Evolutionary conservation across 2,329 filamentous ascomycete genomes (phyloP).

Genomic region (Colletotrichum eremochloae): DNA sequence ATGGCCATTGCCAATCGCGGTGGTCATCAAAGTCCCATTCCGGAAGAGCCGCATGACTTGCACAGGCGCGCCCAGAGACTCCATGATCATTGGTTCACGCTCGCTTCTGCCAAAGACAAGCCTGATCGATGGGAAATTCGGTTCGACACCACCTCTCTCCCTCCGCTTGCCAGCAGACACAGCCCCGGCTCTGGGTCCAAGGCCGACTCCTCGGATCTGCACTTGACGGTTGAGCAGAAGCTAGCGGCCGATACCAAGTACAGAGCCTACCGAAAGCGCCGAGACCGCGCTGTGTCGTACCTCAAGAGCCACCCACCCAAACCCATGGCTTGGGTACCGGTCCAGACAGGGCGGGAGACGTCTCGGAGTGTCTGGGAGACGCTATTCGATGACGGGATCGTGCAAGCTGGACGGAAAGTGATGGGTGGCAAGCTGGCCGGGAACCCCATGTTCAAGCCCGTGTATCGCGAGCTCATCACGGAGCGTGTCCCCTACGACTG

Average conservation of each 20-base stretch:
- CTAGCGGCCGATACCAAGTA: constrained; percentile 30
- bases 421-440: constrained; percentile 12
- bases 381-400: constrained; percentile 10
- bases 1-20: constrained; percentile 36
- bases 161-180: constrained; percentile 3
- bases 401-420: constrained; percentile 25
- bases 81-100: constrained; percentile 23
- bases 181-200: background rate
- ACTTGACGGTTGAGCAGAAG: constrained; percentile 27
- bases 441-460: constrained; percentile 34
- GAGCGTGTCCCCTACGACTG: constrained; percentile 36
- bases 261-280: constrained; percentile 33
- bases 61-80: constrained; percentile 24
- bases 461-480: constrained; percentile 38
- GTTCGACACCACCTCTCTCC: constrained; percentile 30
- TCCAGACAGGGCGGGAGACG: background rate
- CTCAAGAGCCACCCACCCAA: constrained; percentile 36
- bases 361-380: constrained; percentile 12
- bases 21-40: constrained; percentile 28
- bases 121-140: constrained; percentile 28
- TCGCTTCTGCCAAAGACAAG: constrained; percentile 22
- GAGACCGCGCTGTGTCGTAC: constrained; percentile 35
- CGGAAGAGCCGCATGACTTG: constrained; percentile 37
- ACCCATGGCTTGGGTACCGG: constrained; percentile 33
- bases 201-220: background rate